Evolutionary conservation across 345 rosid genomes (phyloP), one percentile per base, ranked within the genome.

Genomic region (Arabis alpina): DNA sequence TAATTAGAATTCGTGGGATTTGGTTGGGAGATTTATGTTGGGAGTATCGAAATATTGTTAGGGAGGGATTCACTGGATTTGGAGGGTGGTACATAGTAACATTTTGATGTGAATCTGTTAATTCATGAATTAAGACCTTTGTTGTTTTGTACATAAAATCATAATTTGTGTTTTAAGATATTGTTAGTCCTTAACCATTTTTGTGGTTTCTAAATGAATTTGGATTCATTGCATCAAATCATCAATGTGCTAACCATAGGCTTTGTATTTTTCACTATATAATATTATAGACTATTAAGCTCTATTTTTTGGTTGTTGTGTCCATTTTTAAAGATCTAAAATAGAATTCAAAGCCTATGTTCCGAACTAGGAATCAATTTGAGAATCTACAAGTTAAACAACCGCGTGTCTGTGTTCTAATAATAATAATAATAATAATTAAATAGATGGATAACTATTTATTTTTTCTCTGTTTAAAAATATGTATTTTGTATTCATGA

Each of bases 311-410:
- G 28, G 15, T 15, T 13, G 10, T 42, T 54, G 41, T 66, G 52
- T 15, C 40, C 15, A 40, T 6, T 13, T 15, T 28, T 10, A 3
- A 41, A 28, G 25, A 41, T 53, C 4, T 2, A 61, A 61, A 61
- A 28, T 23, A 40, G 40, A 15, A 27, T 30, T 13, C 6, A 66
- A 54, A 28, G 34, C 14, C 41, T 6, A 59, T 39, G 19, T 16
- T 52, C 39, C 24, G 47, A 62, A 53, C 56, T 25, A 62, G 27
- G 70, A 72, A 62, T 71, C 47, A 32, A 32, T 60, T 48, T 34
- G 37, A 45, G 51, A 42, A 40, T n/a, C 13, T 50, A 48, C 19
- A 48, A 5, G 34, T 6, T 48, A 48, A 48, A 16, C 10, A 15
- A 27, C 42, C 43, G 8, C 6, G 28, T 15, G 49, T 43, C 15